A percentile compares a stretch with the other conserved stretches of the same genome.
Conservation (phyloP, 148 eudicot genomes). For the Rhododendron henanense region DNA sequence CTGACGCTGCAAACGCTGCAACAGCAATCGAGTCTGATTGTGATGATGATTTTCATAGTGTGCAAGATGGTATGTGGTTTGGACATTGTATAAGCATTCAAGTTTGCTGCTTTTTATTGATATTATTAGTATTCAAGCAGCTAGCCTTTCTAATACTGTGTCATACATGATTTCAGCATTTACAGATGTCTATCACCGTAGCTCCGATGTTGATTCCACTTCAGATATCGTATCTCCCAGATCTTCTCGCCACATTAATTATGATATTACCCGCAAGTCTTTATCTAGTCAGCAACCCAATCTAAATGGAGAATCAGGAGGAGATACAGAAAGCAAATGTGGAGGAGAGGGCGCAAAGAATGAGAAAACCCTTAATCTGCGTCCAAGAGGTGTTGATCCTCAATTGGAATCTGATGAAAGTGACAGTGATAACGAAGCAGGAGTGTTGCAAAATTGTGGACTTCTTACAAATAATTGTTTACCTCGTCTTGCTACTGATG, state of each 20-base stretch:
- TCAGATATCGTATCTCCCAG: slow-evolving; percentile 63
- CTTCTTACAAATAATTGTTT: slow-evolving; percentile 46
- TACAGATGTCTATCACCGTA: slow-evolving; percentile 57
- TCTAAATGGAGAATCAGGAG: slow-evolving; percentile 25
- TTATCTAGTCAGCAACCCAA: slow-evolving; percentile 13
- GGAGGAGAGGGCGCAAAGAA: background rate
- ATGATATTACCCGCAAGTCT: slow-evolving; percentile 28
- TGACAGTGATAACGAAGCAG: slow-evolving; percentile 26
- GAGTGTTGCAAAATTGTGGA: slow-evolving; percentile 33
- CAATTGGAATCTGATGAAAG: slow-evolving; percentile 36
- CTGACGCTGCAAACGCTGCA: slow-evolving; percentile 48
- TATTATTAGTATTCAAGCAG: background rate
- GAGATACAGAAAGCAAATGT: background rate
- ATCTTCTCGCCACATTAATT: slow-evolving; percentile 31
- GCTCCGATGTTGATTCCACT: slow-evolving; percentile 35
- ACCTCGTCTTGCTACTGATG: slow-evolving; percentile 58
- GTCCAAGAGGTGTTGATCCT: slow-evolving; percentile 1
- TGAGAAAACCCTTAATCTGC: slow-evolving; percentile 4
- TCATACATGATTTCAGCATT: slow-evolving; percentile 14
- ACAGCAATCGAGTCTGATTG: slow-evolving; percentile 53
- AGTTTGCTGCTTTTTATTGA: background rate
- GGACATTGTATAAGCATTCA: background rate
- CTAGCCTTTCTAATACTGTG: slow-evolving; percentile 4
- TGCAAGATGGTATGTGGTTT: slow-evolving; percentile 54
- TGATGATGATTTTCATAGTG: slow-evolving; percentile 81